Percentiles rank a stretch among this genome's conserved stretches.
Conservation (phyloP, 1,284 basidiomycete species). For the Ganoderma leucocontextum region DNA sequence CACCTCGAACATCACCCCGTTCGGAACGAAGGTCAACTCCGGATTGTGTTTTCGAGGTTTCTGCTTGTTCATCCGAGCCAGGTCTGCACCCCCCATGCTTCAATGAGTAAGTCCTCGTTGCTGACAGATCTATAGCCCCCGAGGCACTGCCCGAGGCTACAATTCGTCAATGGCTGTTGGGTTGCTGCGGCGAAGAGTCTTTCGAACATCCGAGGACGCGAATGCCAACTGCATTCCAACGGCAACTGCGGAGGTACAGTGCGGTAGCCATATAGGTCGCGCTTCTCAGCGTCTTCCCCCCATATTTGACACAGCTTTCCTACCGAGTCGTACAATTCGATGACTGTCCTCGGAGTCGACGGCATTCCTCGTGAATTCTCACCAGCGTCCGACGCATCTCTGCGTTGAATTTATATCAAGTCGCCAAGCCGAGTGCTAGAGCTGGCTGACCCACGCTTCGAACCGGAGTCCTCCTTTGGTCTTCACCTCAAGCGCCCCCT, state of each 20-base stretch:
- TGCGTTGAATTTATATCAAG: neutral
- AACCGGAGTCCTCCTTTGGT: neutral
- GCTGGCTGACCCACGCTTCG: too few relatives aligned
- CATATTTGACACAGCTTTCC: neutral
- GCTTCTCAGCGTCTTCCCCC: slow-evolving; percentile 8
- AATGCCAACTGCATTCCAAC: too few relatives aligned
- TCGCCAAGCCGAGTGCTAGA: neutral
- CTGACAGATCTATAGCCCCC: neutral
- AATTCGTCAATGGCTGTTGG: too few relatives aligned
- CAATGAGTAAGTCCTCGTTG: too few relatives aligned
- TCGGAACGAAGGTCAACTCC: neutral
- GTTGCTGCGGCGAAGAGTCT: neutral
- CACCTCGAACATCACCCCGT: neutral
- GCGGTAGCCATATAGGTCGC: neutral
- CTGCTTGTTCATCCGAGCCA: too few relatives aligned
- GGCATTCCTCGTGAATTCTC: neutral
- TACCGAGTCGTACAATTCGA: slow-evolving; percentile 5
- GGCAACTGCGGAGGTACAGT: neutral
- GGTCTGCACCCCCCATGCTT: too few relatives aligned
- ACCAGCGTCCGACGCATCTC: neutral
- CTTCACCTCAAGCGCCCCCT: neutral
- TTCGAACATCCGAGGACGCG: neutral
- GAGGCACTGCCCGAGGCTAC: neutral
- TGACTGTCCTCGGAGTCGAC: slow-evolving; percentile 19
- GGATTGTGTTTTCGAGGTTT: too few relatives aligned